Evolutionary conservation across 352 stramenopile species (phyloP).

Genomic region (Phytophthora meadii): DNA sequence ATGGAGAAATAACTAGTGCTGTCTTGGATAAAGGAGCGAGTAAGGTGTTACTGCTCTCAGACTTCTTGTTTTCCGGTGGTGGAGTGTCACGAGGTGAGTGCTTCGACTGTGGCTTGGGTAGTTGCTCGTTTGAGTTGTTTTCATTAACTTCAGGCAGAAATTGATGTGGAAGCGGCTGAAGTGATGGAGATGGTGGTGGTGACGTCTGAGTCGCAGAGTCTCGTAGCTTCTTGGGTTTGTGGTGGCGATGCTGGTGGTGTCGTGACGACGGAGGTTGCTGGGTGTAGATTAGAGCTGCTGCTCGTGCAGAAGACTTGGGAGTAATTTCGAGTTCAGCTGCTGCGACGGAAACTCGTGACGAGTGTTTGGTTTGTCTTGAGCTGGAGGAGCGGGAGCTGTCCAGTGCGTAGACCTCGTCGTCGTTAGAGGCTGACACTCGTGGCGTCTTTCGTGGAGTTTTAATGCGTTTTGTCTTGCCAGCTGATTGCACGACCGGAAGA

Average conservation of each 20-base stretch:
- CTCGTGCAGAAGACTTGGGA: constrained; percentile 37
- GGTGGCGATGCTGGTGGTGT: constrained; percentile 14
- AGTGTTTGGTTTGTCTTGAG: constrained; percentile 13
- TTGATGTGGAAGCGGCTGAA: constrained; percentile 1
- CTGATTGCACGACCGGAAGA: constrained; percentile 16
- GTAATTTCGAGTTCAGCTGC: constrained; percentile 23
- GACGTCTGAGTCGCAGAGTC: constrained; percentile 30
- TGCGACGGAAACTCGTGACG: not conserved
- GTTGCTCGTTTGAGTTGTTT: constrained; percentile 6
- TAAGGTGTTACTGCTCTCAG: constrained; percentile 12
- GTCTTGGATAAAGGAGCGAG: constrained; percentile 25
- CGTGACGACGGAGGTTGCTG: constrained; percentile 21
- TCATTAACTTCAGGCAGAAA: constrained; percentile 1
- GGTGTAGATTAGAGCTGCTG: constrained; percentile 39
- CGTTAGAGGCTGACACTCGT: not conserved
- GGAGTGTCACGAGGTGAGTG: constrained; percentile 14
- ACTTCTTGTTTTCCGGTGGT: constrained; percentile 3
- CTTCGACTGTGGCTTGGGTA: constrained; percentile 14
- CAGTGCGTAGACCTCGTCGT: not conserved
- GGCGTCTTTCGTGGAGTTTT: constrained; percentile 22
- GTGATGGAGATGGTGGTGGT: constrained; percentile 17
- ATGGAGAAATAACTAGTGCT: not conserved
- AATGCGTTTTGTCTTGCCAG: constrained; percentile 12
- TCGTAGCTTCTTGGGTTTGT: constrained; percentile 28
- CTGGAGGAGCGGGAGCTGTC: constrained; percentile 17